phyloP scores from a whole-genome alignment of 2,329 filamentous ascomycete species.

The Trichoderma sp. region DNA sequence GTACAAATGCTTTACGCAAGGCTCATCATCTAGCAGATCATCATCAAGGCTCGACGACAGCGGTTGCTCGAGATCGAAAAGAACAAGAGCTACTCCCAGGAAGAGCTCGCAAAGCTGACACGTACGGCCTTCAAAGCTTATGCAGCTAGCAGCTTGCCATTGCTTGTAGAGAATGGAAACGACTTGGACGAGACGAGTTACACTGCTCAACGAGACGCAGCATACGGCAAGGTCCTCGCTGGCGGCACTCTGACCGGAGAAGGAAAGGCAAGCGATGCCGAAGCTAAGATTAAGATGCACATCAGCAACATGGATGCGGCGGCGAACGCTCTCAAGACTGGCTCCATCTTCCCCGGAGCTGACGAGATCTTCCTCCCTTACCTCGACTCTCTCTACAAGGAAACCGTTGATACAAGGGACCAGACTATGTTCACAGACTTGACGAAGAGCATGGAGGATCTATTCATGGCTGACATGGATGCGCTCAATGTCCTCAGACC shows the following conservation, averaged over 20 bases:
- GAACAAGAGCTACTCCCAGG: constrained; percentile 62
- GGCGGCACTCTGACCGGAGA: constrained; percentile 59
- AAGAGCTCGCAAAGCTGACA: constrained; percentile 50
- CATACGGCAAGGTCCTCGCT: constrained; percentile 56
- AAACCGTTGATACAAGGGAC: constrained; percentile 61
- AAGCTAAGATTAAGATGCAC: constrained; percentile 91
- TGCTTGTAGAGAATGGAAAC: constrained; percentile 48
- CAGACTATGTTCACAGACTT: constrained; percentile 81
- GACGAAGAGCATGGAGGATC: constrained; percentile 81
- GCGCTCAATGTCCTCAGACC: constrained; percentile 82
- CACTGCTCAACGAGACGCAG: constrained; percentile 49
- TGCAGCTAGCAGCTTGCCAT: constrained; percentile 56
- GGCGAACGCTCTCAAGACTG: constrained; percentile 49
- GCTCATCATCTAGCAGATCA: constrained; percentile 47
- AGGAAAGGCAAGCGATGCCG: constrained; percentile 69
- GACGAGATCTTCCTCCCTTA: constrained; percentile 77
- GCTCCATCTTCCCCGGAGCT: constrained; percentile 55
- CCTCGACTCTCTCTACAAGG: constrained; percentile 70
- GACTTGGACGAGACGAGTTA: constrained; percentile 55
- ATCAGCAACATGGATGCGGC: constrained; percentile 64
- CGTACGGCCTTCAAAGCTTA: constrained; percentile 58
- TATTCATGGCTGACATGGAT: constrained; percentile 86
- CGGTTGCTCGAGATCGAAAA: constrained; percentile 77
- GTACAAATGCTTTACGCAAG: not conserved
- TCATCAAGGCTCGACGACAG: constrained; percentile 70